Evolutionary conservation across 2,329 filamentous ascomycete species (phyloP), one percentile per base, ranked within the genome.

Genomic region (Lecanicillium sp.): DNA sequence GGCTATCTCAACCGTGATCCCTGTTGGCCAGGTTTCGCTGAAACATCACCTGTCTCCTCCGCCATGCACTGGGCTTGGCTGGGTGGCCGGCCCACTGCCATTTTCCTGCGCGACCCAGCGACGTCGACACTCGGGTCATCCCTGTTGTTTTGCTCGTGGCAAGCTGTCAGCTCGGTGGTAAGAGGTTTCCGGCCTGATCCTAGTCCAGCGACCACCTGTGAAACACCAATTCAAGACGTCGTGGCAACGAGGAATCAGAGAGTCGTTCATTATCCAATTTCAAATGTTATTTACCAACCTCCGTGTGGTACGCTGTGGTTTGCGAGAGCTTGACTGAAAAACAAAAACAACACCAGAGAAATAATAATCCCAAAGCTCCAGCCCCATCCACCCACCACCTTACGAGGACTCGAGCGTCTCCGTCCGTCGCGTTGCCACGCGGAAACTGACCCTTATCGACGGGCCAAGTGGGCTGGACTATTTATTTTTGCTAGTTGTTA

Each of bases 171-270:
- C n/a, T n/a, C n/a, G n/a, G n/a, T n/a, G n/a, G n/a, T 24, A 39
- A n/a, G 35, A 7, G 15, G 9, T 14, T 38, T 21, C 14, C 17
- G 15, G 15, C 14, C 44, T 17, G 10, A 24, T 30, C 35, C 35
- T 19, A 3, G 20, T 19, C 9, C 17, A 7, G 44, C 21, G 9
- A 35, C 15, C 10, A 19, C 27, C 27, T 24, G 15, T 41, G 44
- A 47, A 47, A 47, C 36, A 23, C 7, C 21, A 40, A 26, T 15
- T 47, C 44, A 35, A 47, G 27, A 47, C 44, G 44, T 21, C 36
- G n/a, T n/a, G n/a, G n/a, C n/a, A n/a, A n/a, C n/a, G n/a, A n/a
- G n/a, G n/a, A n/a, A n/a, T n/a, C n/a, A n/a, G n/a, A n/a, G n/a
- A n/a, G n/a, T n/a, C n/a, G n/a, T n/a, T n/a, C n/a, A n/a, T n/a